phyloP scores from a whole-genome alignment of 805 yeast species.

The Candida xiaguanensis region DNA sequence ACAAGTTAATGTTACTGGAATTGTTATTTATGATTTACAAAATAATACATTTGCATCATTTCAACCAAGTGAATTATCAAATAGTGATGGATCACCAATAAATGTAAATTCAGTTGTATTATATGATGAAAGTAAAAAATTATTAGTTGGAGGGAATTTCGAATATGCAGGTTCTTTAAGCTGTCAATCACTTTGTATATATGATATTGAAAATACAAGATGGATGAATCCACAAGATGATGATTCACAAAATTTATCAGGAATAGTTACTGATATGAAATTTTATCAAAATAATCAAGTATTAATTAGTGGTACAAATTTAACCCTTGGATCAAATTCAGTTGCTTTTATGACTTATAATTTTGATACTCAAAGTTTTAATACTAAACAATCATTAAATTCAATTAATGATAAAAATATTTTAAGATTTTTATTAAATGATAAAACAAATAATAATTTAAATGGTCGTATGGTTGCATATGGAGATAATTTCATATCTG shows the following conservation, averaged over 20 bases:
- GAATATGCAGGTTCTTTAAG: constrained; percentile 50
- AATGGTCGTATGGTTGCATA: constrained; percentile 36
- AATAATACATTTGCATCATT: constrained; percentile 35
- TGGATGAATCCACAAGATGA: constrained; percentile 46
- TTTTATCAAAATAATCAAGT: constrained; percentile 39
- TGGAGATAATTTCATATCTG: constrained; percentile 32
- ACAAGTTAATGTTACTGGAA: constrained; percentile 31
- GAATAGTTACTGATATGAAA: constrained; percentile 51
- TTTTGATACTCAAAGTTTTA: constrained; percentile 36
- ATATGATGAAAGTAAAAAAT: constrained; percentile 26
- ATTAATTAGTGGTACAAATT: constrained; percentile 46
- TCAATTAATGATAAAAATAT: constrained; percentile 20
- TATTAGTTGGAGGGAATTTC: constrained; percentile 76
- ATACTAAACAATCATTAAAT: constrained; percentile 18
- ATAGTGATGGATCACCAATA: constrained; percentile 35
- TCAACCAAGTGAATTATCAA: constrained; percentile 49
- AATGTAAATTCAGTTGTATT: constrained; percentile 33
- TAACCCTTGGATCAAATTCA: constrained; percentile 33
- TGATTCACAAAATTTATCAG: constrained; percentile 32
- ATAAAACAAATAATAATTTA: constrained; percentile 29
- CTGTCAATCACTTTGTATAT: constrained; percentile 67
- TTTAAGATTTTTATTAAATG: constrained; percentile 45
- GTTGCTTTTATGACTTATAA: constrained; percentile 53
- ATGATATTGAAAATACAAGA: constrained; percentile 47
- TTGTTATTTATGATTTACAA: constrained; percentile 51